Conservation (phyloP, 805 yeast species). For the Candida peoriensis region DNA sequence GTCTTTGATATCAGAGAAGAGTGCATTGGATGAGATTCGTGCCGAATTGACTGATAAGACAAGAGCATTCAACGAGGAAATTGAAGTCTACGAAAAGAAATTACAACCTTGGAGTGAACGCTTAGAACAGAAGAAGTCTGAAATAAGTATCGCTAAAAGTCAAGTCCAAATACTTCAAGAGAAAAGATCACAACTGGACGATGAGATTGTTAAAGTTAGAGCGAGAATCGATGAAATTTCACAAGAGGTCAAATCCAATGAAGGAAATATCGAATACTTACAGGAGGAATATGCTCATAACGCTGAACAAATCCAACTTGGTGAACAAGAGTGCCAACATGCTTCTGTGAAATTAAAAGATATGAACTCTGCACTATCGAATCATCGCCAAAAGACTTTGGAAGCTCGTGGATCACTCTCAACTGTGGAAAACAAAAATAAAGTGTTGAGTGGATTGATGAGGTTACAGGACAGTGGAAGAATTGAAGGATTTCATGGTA, state of each 20-base stretch:
- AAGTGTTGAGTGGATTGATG: conserved; percentile 63
- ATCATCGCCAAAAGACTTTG: conserved; percentile 54
- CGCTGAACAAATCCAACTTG: conserved; percentile 49
- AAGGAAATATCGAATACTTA: conserved; percentile 39
- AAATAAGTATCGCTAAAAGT: conserved; percentile 58
- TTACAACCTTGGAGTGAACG: conserved; percentile 81
- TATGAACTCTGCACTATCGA: conserved; percentile 48
- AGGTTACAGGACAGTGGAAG: conserved; percentile 76
- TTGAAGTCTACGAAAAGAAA: conserved; percentile 55
- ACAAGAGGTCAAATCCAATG: conserved; percentile 44
- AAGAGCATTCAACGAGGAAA: conserved; percentile 55
- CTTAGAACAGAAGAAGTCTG: conserved; percentile 57
- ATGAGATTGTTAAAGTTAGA: conserved; percentile 41
- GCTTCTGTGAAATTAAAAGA: conserved; percentile 46
- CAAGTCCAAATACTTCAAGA: conserved; percentile 55
- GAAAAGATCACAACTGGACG: conserved; percentile 37
- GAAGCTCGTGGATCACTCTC: conserved; percentile 62
- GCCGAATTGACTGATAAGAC: conserved; percentile 70
- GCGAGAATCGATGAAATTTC: conserved; percentile 40
- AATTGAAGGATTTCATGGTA: conserved; percentile 79
- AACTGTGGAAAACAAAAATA: conserved; percentile 60
- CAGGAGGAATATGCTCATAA: conserved; percentile 45
- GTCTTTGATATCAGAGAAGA: conserved; percentile 48
- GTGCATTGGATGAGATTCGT: conserved; percentile 57
- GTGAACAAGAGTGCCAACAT: conserved; percentile 48